Evolutionary conservation across 2,329 filamentous ascomycete genomes (phyloP), one percentile per base, ranked within the genome.

Genomic region (Fusarium tanahbumbuense): DNA sequence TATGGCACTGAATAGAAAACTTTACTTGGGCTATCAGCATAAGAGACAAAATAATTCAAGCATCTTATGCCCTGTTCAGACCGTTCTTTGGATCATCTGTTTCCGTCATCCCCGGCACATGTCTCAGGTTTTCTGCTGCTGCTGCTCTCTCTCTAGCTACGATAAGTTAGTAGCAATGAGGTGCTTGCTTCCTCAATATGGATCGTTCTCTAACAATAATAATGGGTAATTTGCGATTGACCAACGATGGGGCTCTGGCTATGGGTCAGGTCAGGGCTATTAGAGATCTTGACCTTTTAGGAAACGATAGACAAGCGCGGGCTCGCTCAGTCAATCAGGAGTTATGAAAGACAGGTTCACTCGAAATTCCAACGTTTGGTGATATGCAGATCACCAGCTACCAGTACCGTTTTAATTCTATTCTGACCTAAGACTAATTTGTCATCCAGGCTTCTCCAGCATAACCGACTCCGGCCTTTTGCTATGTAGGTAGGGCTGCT

Each of bases 231-330:
- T 56, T 62, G 23, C 34, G 28, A 60, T 68, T 68, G 41, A 44
- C 40, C 44, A 42, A 47, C 42, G 40, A 60, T 56, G 64, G 64
- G 56, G 28, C 28, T 56, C 50, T 52, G 61, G 28, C 25, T 50
- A 46, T 56, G 25, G 40, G 44, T 52, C 23, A 52, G 45, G 42
- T 34, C 55, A 55, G 56, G 56, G 53, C 53, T 56, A 70, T 70
- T 46, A 60, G 57, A 70, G 67, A 70, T 70, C 57, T 64, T 59
- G 49, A 60, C 45, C 32, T 42, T 64, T 58, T 67, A 64, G 67
- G 57, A 68, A 70, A 58, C 49, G 63, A 70, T 70, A n/a, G 49
- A 23, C 65, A 64, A 53, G 46, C 25, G 25, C 48, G 34, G 18
- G 52, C 44, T 56, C 22, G 13, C 23, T 54, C 37, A 30, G 23